Conservation (phyloP, 2,329 filamentous ascomycete genomes). For the Diaporthe citrichinensis region DNA sequence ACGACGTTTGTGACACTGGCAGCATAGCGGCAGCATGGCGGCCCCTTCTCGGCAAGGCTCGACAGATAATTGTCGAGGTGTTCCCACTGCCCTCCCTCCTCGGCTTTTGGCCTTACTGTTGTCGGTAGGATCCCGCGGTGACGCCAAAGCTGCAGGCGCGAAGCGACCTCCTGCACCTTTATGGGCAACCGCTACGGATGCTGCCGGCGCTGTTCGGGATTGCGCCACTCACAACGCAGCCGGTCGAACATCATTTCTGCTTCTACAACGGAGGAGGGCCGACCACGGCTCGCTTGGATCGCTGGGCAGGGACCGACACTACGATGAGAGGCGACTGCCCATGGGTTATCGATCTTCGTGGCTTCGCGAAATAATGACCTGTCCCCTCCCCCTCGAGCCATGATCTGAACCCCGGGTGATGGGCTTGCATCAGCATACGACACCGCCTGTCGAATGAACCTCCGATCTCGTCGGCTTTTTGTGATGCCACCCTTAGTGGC, state of each 20-base stretch:
- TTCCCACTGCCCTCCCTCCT: neutral
- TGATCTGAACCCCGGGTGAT: constrained; percentile 4
- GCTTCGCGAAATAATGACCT: constrained; percentile 3
- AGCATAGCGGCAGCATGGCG: constrained; percentile 29
- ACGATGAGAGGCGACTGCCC: neutral
- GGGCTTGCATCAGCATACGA: constrained; percentile 12
- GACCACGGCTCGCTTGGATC: constrained; percentile 1
- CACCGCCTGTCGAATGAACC: neutral
- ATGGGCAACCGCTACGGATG: constrained; percentile 18
- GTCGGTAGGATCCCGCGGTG: constrained; percentile 21
- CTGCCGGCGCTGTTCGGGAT: constrained; percentile 1
- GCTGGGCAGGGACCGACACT: constrained; percentile 10
- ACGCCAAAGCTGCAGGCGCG: constrained; percentile 8
- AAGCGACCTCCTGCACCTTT: constrained; percentile 21
- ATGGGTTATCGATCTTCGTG: neutral
- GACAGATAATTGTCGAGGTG: neutral
- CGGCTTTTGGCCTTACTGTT: constrained; percentile 6
- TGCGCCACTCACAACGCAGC: constrained; percentile 30
- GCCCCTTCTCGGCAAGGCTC: constrained; percentile 16
- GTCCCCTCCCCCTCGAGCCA: constrained; percentile 16
- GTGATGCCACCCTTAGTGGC: constrained; percentile 15
- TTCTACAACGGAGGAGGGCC: constrained; percentile 26
- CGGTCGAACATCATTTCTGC: constrained; percentile 32
- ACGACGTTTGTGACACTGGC: constrained; percentile 8
- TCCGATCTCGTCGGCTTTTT: neutral